Evolutionary conservation across 2,329 filamentous ascomycete species (phyloP), one percentile per base, ranked within the genome.

Genomic region (Diplodia seriata): DNA sequence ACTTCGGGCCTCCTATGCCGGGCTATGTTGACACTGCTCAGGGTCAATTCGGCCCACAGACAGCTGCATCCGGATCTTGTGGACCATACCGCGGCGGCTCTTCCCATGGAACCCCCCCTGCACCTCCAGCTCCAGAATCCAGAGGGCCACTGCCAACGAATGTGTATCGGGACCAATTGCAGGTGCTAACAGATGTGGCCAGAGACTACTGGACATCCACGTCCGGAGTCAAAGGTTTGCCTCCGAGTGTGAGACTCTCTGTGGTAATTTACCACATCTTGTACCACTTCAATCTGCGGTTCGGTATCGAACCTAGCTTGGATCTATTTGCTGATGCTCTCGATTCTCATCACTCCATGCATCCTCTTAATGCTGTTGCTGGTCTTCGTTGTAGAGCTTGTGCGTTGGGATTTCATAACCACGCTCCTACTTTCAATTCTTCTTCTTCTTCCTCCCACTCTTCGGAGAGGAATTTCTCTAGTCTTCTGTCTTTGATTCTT

Each of bases 121-220:
- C 66, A 33, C 36, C 49, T 12, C 38, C 23, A 43, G 29, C 50
- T 26, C 47, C 66, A 31, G 49, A 15, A 47, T 43, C 66, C 15
- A 61, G 47, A 33, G 66, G 66, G 18, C 33, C 57, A 1, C 40
- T 43, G n/a, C 50, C 66, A 43, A 55, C 75, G 66, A 76, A 71
- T 66, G 71, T 75, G 20, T 78, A 74, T 68, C 75, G 79, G 69
- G 76, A 79, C 73, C 80, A 74, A 80, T 80, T 71, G 73, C 78
- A 77, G 76, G 76, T 75, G 57, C 70, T 79, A 29, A 77, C 81
- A 80, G 65, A 78, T 77, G 83, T 85, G 73, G 85, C 87, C 4
- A 84, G 86, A 68, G 85, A 87, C 29, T 77, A 90, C 43, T 94
- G 90, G 90, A 85, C 85, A 70, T 79, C 81, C 26, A 85, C 89